Percentiles rank a stretch among this genome's conserved stretches.
phyloP scores from a whole-genome alignment of 495 filamentous ascomycete genomes.

The Penicillium taxi region DNA sequence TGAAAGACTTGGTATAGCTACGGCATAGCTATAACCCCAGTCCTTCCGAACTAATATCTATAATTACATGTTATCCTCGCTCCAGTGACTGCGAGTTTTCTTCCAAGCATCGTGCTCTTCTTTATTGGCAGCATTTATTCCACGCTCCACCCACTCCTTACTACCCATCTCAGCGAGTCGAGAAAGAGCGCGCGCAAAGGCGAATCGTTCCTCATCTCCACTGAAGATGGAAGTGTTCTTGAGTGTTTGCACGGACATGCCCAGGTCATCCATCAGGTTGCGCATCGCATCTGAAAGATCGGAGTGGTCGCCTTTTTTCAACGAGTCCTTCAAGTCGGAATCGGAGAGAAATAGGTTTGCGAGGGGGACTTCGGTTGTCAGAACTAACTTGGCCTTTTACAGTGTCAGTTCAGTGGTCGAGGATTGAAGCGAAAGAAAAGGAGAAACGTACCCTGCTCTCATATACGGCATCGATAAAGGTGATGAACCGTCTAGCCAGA shows the following conservation, averaged over 20 bases:
- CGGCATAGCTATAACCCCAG: no score
- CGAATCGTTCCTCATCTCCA: conserved; percentile 94
- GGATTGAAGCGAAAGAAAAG: background rate
- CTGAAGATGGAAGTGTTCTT: conserved; percentile 84
- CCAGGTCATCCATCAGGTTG: conserved; percentile 88
- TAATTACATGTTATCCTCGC: conserved; percentile 63
- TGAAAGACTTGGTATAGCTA: no score
- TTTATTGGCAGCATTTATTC: conserved; percentile 67
- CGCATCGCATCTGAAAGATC: conserved; percentile 76
- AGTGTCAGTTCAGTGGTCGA: conserved; percentile 6
- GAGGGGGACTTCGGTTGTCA: conserved; percentile 80
- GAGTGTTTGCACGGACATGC: conserved; percentile 74
- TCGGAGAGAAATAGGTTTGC: conserved; percentile 82
- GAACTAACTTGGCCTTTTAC: conserved; percentile 82
- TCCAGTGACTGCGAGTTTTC: conserved; percentile 57
- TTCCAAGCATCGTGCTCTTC: conserved; percentile 56
- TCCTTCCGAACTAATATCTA: background rate
- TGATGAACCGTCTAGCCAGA: conserved; percentile 87
- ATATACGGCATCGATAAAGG: conserved; percentile 94
- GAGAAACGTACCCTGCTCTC: conserved; percentile 53
- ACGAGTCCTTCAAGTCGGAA: conserved; percentile 53
- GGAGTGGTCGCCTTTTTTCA: conserved; percentile 37
- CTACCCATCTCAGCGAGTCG: conserved; percentile 88
- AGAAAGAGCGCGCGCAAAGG: conserved; percentile 82
- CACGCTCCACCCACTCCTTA: conserved; percentile 87